Evolutionary conservation across 2,329 filamentous ascomycete species (phyloP).

Genomic region (Clonostachys chloroleuca): DNA sequence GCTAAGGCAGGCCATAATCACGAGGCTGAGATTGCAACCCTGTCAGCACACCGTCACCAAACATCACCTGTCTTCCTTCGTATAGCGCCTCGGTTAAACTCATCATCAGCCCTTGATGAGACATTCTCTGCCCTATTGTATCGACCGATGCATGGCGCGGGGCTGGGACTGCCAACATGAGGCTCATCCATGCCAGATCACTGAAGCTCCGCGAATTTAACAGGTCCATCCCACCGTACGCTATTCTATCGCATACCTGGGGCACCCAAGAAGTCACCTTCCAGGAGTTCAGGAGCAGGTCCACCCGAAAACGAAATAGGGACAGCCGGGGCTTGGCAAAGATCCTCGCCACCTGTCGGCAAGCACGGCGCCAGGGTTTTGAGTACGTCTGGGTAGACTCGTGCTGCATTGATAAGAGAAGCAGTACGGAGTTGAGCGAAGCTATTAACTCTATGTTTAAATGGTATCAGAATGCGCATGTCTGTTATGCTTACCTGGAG

Average conservation of each 20-base stretch:
- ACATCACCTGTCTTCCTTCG: too few relatives aligned
- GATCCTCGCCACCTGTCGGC: neutral
- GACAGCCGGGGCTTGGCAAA: neutral
- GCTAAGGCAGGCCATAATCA: too few relatives aligned
- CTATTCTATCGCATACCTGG: constrained; percentile 23
- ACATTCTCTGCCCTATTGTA: too few relatives aligned
- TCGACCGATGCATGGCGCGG: too few relatives aligned
- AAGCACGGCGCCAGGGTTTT: neutral
- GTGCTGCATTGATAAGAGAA: constrained; percentile 11
- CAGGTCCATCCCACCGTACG: constrained; percentile 12
- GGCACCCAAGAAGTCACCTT: constrained; percentile 16
- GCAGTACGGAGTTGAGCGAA: constrained; percentile 6
- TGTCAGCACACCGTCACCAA: too few relatives aligned
- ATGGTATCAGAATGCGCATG: constrained; percentile 7
- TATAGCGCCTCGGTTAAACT: too few relatives aligned
- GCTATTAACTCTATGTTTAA: constrained; percentile 9
- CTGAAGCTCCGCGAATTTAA: too few relatives aligned
- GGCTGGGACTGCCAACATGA: too few relatives aligned
- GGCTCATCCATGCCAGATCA: too few relatives aligned
- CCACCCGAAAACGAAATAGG: neutral
- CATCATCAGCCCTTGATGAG: too few relatives aligned
- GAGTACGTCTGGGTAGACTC: constrained; percentile 10
- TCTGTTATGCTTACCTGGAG: constrained; percentile 5
- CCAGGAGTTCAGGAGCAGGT: constrained; percentile 1
- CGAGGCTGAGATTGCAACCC: too few relatives aligned